These are phyloP conservation scores for Boletus vermiculosoides DNA, from an alignment of 768 basidiomycete species.

Conservation along the genomic window DNA sequence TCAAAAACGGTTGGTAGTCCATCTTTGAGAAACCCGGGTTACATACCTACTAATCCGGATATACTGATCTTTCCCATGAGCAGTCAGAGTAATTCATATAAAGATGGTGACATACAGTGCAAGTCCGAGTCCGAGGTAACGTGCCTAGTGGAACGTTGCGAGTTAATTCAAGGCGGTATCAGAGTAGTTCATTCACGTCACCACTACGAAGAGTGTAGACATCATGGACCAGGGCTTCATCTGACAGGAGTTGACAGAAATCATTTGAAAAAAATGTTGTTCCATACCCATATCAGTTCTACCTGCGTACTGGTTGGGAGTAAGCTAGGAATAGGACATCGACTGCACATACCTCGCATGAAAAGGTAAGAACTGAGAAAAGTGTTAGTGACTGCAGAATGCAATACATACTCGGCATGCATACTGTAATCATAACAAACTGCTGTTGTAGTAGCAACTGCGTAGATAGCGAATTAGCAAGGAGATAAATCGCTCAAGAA, in stretches of 20 bases:
- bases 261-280: not conserved
- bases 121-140: conserved; percentile 10
- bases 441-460: not conserved
- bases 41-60: conserved; percentile 3
- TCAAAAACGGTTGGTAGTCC: not conserved
- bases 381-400: not conserved
- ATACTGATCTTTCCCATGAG: conserved; percentile 1
- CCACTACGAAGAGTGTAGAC: conserved; percentile 12
- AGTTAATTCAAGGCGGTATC: not conserved
- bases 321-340: not conserved
- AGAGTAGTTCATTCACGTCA: not conserved
- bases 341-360: conserved; percentile 4
- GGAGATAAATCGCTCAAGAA: not conserved
- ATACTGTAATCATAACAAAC: conserved; percentile 14
- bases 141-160: not conserved
- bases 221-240: conserved; percentile 11
- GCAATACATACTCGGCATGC: not conserved
- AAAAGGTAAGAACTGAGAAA: conserved; percentile 9
- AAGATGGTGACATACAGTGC: conserved; percentile 1
- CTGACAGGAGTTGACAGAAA: not conserved
- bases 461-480: not conserved
- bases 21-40: not conserved
- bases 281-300: conserved; percentile 14
- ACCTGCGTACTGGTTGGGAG: not conserved
- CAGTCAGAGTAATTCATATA: not conserved